phyloP scores from a whole-genome alignment of 352 stramenopile genomes.

The Pythium monospermum region DNA sequence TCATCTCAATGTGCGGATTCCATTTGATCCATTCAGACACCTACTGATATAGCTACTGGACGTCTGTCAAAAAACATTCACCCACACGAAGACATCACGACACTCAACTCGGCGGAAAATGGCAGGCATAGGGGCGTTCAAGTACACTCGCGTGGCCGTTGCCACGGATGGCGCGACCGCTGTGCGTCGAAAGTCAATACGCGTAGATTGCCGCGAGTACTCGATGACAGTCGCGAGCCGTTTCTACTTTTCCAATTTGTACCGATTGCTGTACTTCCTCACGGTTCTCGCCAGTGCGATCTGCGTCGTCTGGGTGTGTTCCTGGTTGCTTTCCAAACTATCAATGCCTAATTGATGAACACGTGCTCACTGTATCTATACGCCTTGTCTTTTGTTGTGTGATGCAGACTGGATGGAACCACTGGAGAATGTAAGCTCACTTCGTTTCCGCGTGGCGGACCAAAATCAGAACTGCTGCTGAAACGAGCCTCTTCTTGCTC shows the following conservation, averaged over 20 bases:
- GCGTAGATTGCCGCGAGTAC: conserved; percentile 64
- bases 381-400: conserved; percentile 7
- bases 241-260: conserved; percentile 82
- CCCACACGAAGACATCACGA: too few species aligned
- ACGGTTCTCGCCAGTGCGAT: conserved; percentile 66
- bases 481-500: conserved; percentile 1
- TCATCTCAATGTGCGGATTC: too few species aligned
- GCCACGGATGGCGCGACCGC: not conserved
- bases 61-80: too few species aligned
- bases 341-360: too few species aligned
- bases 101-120: too few species aligned
- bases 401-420: conserved; percentile 58
- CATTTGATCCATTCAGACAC: too few species aligned
- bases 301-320: conserved; percentile 67
- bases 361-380: too few species aligned
- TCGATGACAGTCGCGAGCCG: conserved; percentile 65
- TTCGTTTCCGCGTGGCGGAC: not conserved
- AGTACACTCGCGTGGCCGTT: not conserved
- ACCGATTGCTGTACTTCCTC: conserved; percentile 75
- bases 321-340: not conserved
- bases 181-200: conserved; percentile 8
- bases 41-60: too few species aligned
- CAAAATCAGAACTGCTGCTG: not conserved
- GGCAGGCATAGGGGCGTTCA: too few species aligned
- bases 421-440: conserved; percentile 60